Base-by-base conservation (phyloP, 305 asterid genomes). In the Salvia sclarea region DNA sequence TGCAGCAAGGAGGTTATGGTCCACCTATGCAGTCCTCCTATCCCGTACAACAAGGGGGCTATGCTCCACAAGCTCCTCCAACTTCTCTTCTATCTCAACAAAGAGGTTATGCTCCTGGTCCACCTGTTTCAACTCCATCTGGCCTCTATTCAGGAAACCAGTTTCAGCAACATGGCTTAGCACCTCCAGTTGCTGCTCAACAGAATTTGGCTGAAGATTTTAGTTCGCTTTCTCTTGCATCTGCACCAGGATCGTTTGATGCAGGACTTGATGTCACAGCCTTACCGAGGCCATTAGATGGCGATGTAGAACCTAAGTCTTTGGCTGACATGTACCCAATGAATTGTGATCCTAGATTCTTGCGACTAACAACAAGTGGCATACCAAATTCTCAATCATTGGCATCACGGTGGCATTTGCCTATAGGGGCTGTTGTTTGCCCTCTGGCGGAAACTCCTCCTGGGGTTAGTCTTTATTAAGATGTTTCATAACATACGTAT, bases 381-480 rank as follows among this genome's bases (percentile, higher is more conserved):
- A 64, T 95, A 54, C 99, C 99, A 12, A 89, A 77, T 78, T 95
- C 99, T 66, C 96, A 92, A 77, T 92, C 99, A 55, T 76, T 95
- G 87, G 84, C 95, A 56, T 95, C 99, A 25, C 84, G 97, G 75
- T 95, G 99, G 99, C 97, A 95, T 77, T 80, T 95, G 73, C 90
- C 96, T 73, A 80, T 95, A 64, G 98, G 98, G 79, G 98, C 98
- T 6, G 89, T 95, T 75, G 99, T 95, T 67, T 92, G 97, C 73
- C 99, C 99, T 82, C 87, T 95, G 59, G 99, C 97, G 17, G 98
- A 86, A 86, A 67, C 89, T 72, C 94, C 96, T 75, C 78, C 69
- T 73, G 96, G 95, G 92, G 97, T 95, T 75, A 82, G 98, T 84
- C 61, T 77, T 64, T 56, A 30, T 45, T 18, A 61, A 55, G 49